Conservation (phyloP, 306 rosid species). For the Castanea mollissima region DNA sequence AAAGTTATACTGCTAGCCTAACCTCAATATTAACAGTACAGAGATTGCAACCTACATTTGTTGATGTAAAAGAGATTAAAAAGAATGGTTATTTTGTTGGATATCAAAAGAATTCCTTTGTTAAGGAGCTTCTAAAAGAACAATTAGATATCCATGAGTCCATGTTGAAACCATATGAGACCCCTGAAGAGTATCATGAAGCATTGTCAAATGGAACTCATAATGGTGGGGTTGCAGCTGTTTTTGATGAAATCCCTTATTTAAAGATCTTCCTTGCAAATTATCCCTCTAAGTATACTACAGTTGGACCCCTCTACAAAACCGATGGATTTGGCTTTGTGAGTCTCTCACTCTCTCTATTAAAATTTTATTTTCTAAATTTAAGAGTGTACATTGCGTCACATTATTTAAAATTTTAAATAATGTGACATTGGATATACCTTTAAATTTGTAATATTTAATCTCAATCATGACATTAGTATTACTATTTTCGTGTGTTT, state of each 20-base stretch:
- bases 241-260: conserved; percentile 38
- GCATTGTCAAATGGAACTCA: conserved; percentile 36
- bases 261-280: conserved; percentile 32
- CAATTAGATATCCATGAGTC: conserved; percentile 19
- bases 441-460: too few relatives aligned
- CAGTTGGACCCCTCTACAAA: conserved; percentile 43
- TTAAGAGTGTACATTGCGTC: too few relatives aligned
- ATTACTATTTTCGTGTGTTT: too few relatives aligned
- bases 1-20: conserved; percentile 48
- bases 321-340: conserved; percentile 37
- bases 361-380: too few relatives aligned
- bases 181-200: conserved; percentile 19
- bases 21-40: conserved; percentile 38
- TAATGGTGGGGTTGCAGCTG: conserved; percentile 43
- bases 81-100: conserved; percentile 26
- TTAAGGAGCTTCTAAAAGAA: conserved; percentile 3
- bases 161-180: conserved; percentile 9
- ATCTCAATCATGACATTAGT: too few relatives aligned
- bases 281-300: conserved; percentile 25
- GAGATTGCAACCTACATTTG: conserved; percentile 27
- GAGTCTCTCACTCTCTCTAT: neutral
- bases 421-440: too few relatives aligned
- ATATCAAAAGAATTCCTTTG: conserved; percentile 20
- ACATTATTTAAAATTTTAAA: too few relatives aligned
- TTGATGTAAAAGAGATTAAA: conserved; percentile 26